These are phyloP conservation scores for Filobasidium wieringae DNA, from an alignment of 768 basidiomycete genomes.

Conservation along the genomic window DNA sequence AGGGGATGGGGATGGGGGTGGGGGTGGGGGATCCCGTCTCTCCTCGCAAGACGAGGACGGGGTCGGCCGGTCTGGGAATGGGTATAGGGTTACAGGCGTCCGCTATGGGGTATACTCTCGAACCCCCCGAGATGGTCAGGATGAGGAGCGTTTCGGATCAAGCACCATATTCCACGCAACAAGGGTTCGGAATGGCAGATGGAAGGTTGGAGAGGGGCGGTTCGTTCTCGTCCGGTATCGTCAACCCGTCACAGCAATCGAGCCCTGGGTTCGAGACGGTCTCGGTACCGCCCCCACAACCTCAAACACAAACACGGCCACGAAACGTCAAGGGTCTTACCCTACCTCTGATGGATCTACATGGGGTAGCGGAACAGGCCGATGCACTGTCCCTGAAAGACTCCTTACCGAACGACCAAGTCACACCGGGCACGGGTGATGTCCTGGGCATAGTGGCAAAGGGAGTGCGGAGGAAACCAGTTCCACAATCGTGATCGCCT, in stretches of 20 bases:
- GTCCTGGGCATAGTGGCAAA: conserved; percentile 7
- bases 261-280: neutral
- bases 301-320: neutral
- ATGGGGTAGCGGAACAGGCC: neutral
- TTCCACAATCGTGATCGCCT: neutral
- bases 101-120: too few species aligned
- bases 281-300: neutral
- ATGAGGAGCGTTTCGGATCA: neutral
- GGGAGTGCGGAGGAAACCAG: conserved; percentile 7
- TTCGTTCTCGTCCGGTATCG: neutral
- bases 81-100: too few species aligned
- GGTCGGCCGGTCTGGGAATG: too few species aligned
- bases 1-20: neutral
- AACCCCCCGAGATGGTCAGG: too few species aligned
- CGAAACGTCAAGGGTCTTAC: conserved; percentile 5
- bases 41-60: too few species aligned
- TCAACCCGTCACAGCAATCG: neutral
- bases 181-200: too few species aligned
- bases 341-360: conserved; percentile 7
- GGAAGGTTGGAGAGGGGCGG: neutral
- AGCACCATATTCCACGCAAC: neutral
- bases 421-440: neutral
- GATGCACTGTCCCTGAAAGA: neutral
- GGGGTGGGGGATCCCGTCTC: neutral
- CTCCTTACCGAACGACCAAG: neutral